A percentile compares a stretch with the other conserved stretches of the same genome.
These are phyloP conservation scores for Pulveroboletus frians DNA, from an alignment of 768 basidiomycete species.

Conservation along the genomic window DNA sequence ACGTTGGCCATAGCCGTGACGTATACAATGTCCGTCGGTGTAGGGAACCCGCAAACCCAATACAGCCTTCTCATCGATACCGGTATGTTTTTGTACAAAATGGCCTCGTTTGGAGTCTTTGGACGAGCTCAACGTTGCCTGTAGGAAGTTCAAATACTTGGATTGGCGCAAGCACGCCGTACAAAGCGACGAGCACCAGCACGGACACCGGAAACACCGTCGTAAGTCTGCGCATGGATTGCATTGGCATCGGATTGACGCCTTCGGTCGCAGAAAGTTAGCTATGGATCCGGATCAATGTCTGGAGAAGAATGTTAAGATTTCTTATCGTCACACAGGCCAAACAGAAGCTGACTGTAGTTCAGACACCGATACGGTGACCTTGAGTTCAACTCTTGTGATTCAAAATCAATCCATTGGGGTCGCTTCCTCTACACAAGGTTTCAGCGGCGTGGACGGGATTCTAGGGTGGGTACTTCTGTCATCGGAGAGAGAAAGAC, in stretches of 20 bases:
- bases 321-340: background rate
- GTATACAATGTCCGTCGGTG: constrained; percentile 48
- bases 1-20: constrained; percentile 36
- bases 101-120: background rate
- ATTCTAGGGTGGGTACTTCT: constrained; percentile 40
- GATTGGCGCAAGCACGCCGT: constrained; percentile 48
- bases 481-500: background rate
- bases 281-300: constrained; percentile 52
- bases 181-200: constrained; percentile 43
- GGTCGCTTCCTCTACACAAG: constrained; percentile 39
- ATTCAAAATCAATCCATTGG: constrained; percentile 46
- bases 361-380: constrained; percentile 44
- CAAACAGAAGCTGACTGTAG: background rate
- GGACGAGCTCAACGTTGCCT: background rate
- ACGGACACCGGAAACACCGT: constrained; percentile 35
- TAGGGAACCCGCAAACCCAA: constrained; percentile 46
- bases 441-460: constrained; percentile 47
- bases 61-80: constrained; percentile 57
- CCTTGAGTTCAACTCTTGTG: constrained; percentile 36
- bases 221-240: constrained; percentile 22
- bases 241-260: background rate
- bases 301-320: constrained; percentile 46
- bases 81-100: constrained; percentile 28
- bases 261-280: constrained; percentile 36
- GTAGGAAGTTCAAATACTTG: constrained; percentile 49